phyloP scores from a whole-genome alignment of 1,284 basidiomycete species.

The Psilocybe mexicana region DNA sequence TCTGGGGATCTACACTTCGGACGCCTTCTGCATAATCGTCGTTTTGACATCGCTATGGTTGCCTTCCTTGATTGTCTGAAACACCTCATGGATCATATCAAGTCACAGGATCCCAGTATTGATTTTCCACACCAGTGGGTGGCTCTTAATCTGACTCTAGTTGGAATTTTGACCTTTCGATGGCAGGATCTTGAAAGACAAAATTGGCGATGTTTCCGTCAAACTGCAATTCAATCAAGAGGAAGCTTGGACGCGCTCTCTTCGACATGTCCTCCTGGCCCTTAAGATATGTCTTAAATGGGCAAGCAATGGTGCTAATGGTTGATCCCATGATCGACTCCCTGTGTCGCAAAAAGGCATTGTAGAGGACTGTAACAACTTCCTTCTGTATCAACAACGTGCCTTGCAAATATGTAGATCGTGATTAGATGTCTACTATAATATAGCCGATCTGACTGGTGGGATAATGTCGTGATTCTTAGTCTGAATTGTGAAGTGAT shows the following conservation, averaged over 20 bases:
- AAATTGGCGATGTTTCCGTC: slow-evolving; percentile 93
- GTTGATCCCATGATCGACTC: slow-evolving; percentile 33
- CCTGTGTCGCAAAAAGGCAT: neutral
- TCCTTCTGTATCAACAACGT: neutral
- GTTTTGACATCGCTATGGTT: slow-evolving; percentile 96
- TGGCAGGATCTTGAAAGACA: slow-evolving; percentile 86
- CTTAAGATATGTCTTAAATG: slow-evolving; percentile 85
- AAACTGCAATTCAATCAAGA: slow-evolving; percentile 94
- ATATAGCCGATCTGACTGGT: neutral
- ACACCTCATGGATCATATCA: slow-evolving; percentile 86
- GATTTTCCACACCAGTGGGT: slow-evolving; percentile 86
- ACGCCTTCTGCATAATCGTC: slow-evolving; percentile 87
- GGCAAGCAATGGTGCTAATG: slow-evolving; percentile 75
- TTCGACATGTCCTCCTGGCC: slow-evolving; percentile 88
- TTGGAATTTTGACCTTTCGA: slow-evolving; percentile 4
- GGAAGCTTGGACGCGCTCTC: slow-evolving; percentile 93
- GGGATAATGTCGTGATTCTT: slow-evolving; percentile 13
- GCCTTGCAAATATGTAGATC: neutral
- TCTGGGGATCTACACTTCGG: slow-evolving; percentile 90
- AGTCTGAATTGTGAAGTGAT: slow-evolving; percentile 7
- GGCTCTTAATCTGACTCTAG: neutral
- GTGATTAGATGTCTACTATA: slow-evolving; percentile 4
- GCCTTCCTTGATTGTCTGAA: slow-evolving; percentile 94
- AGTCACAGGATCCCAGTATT: slow-evolving; percentile 67
- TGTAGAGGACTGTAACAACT: too few species aligned